A percentile compares a stretch with the other conserved stretches of the same genome.
Conservation (phyloP, 345 rosid species). For the Erodium maritimum region DNA sequence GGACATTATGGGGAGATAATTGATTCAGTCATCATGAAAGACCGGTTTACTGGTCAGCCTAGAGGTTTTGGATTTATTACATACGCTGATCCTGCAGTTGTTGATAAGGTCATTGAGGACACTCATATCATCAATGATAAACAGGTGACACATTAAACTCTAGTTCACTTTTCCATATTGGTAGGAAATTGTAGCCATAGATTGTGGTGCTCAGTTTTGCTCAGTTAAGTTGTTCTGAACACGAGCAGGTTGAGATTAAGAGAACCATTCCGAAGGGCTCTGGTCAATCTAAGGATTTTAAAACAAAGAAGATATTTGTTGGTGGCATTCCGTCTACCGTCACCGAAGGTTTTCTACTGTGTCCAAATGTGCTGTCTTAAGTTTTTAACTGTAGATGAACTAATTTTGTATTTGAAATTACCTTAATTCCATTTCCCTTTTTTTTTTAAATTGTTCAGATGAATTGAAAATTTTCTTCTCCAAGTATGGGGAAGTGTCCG, state of each 20-base stretch:
- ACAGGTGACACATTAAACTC: conserved; percentile 33
- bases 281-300: conserved; percentile 55
- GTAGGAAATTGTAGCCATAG: background rate
- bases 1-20: conserved; percentile 76
- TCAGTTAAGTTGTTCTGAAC: background rate
- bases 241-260: conserved; percentile 78
- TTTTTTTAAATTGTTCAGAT: conserved; percentile 30
- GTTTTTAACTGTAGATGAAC: too few relatives aligned
- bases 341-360: conserved; percentile 47
- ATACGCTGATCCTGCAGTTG: conserved; percentile 72
- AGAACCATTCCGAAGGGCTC: conserved; percentile 87
- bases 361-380: background rate
- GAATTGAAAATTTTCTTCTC: conserved; percentile 73
- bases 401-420: too few relatives aligned
- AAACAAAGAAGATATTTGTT: conserved; percentile 83
- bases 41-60: conserved; percentile 70
- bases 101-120: conserved; percentile 79
- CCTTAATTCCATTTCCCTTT: background rate
- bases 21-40: conserved; percentile 88
- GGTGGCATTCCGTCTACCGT: conserved; percentile 80
- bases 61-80: conserved; percentile 92
- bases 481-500: conserved; percentile 58
- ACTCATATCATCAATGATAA: conserved; percentile 64
- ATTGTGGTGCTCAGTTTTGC: background rate
- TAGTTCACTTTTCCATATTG: too few relatives aligned